phyloP scores from a whole-genome alignment of 805 yeast genomes.

The Spathaspora girioi region DNA sequence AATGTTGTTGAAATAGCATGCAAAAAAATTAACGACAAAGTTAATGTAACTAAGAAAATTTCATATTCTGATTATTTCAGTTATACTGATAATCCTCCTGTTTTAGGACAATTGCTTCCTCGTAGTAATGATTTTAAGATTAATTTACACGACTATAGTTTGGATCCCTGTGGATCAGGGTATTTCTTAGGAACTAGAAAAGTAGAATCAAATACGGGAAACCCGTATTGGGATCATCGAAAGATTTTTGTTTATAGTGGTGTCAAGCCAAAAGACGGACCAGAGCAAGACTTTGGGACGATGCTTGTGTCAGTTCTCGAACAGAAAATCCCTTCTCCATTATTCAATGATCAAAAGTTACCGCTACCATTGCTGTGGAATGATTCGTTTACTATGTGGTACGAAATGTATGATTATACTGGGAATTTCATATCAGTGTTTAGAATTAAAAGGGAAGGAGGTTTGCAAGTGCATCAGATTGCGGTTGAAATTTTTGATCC shows the following conservation, averaged over 20 bases:
- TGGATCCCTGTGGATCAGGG: conserved; percentile 29
- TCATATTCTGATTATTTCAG: conserved; percentile 13
- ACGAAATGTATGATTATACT: conserved; percentile 29
- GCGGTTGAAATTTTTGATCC: conserved; percentile 27
- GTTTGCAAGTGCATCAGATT: conserved; percentile 9
- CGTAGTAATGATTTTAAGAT: conserved; percentile 20
- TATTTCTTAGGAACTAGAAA: conserved; percentile 23
- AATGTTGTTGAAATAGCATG: conserved; percentile 27
- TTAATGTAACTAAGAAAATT: neutral
- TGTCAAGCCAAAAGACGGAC: conserved; percentile 6
- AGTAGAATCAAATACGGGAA: conserved; percentile 9
- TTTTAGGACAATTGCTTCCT: conserved; percentile 18
- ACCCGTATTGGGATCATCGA: conserved; percentile 19
- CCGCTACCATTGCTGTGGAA: conserved; percentile 19
- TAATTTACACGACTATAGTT: conserved; percentile 21
- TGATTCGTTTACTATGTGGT: conserved; percentile 32
- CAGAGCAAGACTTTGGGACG: conserved; percentile 17
- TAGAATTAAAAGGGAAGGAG: conserved; percentile 19
- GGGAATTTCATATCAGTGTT: conserved; percentile 28
- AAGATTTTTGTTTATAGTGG: conserved; percentile 22
- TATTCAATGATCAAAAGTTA: conserved; percentile 2
- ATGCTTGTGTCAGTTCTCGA: conserved; percentile 20
- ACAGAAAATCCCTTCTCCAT: conserved; percentile 25
- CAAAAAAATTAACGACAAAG: conserved; percentile 10
- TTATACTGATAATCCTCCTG: conserved; percentile 3